Conservation (phyloP, 805 yeast genomes). For the Millerozyma miso region DNA sequence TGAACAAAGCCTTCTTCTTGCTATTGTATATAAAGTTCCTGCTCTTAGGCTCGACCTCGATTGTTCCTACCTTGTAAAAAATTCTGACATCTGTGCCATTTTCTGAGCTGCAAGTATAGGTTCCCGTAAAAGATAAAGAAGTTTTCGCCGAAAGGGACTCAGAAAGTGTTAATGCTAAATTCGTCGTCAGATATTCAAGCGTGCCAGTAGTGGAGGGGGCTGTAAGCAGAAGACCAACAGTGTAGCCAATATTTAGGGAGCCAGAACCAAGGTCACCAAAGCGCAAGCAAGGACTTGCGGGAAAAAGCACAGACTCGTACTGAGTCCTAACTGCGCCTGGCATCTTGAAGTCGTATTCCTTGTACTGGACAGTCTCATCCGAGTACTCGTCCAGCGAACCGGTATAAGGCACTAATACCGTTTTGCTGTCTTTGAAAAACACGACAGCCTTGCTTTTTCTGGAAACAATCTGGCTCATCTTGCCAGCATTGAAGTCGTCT, state of each 20-base stretch:
- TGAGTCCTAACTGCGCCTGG: not conserved
- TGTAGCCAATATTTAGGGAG: constrained; percentile 8
- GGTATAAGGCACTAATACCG: constrained; percentile 12
- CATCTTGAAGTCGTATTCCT: not conserved
- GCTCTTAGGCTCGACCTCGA: constrained; percentile 6
- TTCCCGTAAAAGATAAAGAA: constrained; percentile 9
- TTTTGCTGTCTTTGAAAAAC: constrained; percentile 14
- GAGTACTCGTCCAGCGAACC: not conserved
- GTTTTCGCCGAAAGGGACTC: constrained; percentile 4
- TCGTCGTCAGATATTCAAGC: not conserved
- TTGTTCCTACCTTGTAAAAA: constrained; percentile 13
- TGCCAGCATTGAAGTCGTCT: constrained; percentile 7
- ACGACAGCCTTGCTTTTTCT: constrained; percentile 11
- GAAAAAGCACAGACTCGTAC: constrained; percentile 9
- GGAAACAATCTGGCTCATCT: constrained; percentile 9
- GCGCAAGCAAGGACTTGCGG: constrained; percentile 12
- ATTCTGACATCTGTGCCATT: constrained; percentile 13
- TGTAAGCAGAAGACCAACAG: constrained; percentile 2
- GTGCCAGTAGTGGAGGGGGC: not conserved
- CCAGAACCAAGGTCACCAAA: constrained; percentile 7
- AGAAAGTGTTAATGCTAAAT: constrained; percentile 5
- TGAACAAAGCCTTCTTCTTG: constrained; percentile 2
- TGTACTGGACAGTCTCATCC: not conserved
- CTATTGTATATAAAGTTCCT: constrained; percentile 8
- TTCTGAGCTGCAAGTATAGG: constrained; percentile 14